These are phyloP conservation scores for Colletotrichum sojae DNA, from an alignment of 2,329 filamentous ascomycete species.

Conservation along the genomic window DNA sequence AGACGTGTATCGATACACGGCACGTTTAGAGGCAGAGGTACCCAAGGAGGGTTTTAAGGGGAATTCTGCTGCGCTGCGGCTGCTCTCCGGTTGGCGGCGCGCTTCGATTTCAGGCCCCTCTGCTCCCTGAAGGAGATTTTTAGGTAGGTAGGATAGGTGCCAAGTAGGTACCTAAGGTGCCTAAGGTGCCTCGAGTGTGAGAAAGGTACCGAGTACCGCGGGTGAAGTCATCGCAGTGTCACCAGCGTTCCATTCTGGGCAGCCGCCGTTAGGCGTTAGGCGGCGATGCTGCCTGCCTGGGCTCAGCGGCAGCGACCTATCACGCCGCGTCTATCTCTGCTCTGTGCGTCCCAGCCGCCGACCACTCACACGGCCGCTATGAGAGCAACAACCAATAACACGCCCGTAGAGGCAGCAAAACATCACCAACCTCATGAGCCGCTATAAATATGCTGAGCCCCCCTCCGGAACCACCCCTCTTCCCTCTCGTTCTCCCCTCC, in stretches of 20 bases:
- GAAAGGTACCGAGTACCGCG: conserved; percentile 6
- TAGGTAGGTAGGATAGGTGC: conserved; percentile 12
- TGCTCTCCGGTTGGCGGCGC: conserved; percentile 25
- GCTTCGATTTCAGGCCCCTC: conserved; percentile 1
- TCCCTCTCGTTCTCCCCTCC: conserved; percentile 60
- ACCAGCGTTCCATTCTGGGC: conserved; percentile 29
- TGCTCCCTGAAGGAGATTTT: too few species aligned
- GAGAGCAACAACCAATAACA: conserved; percentile 40
- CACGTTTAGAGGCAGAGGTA: neutral
- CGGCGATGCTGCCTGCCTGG: conserved; percentile 41
- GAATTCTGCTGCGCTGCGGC: conserved; percentile 26
- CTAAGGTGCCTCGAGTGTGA: neutral
- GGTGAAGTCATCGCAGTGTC: conserved; percentile 19
- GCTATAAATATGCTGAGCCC: conserved; percentile 51
- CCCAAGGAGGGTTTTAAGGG: conserved; percentile 19
- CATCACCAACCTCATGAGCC: conserved; percentile 36
- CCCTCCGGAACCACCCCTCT: conserved; percentile 45
- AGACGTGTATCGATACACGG: neutral
- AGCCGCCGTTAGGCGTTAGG: conserved; percentile 29
- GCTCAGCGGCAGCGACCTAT: conserved; percentile 22
- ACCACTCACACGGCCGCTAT: conserved; percentile 24
- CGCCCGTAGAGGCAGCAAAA: conserved; percentile 18
- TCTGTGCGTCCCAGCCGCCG: conserved; percentile 3
- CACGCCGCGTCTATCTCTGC: conserved; percentile 17
- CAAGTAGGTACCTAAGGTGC: neutral